phyloP scores from a whole-genome alignment of 192 early-diverging fungal species.

The Umbelopsis ramanniana region DNA sequence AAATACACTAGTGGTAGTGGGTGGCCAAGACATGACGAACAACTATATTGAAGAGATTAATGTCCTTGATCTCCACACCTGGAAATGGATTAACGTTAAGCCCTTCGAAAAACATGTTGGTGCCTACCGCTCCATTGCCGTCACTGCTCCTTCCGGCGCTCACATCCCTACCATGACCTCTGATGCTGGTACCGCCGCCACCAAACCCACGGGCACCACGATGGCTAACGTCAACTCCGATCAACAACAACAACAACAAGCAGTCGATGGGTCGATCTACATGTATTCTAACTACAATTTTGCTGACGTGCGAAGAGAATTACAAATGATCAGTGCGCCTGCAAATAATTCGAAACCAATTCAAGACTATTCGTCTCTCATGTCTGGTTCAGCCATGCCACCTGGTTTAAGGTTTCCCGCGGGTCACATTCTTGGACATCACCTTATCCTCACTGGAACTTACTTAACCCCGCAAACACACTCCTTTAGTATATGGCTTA shows the following conservation, averaged over 20 bases:
- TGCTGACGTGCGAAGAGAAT: constrained; percentile 67
- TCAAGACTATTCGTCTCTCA: constrained; percentile 63
- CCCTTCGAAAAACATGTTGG: constrained; percentile 70
- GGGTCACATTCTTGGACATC: constrained; percentile 65
- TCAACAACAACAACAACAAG: neutral
- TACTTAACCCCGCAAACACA: constrained; percentile 65
- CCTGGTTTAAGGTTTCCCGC: constrained; percentile 78
- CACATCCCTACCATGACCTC: constrained; percentile 11
- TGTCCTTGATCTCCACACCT: constrained; percentile 63
- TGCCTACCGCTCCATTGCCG: constrained; percentile 72
- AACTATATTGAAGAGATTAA: constrained; percentile 75
- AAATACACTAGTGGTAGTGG: constrained; percentile 63
- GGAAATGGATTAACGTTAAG: constrained; percentile 62
- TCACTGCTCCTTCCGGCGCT: constrained; percentile 29
- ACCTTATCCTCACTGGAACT: constrained; percentile 70
- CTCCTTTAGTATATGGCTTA: constrained; percentile 69
- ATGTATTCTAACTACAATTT: constrained; percentile 83
- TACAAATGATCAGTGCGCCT: constrained; percentile 64
- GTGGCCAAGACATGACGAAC: constrained; percentile 75
- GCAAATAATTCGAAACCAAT: constrained; percentile 45
- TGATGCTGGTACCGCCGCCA: neutral
- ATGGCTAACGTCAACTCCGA: neutral
- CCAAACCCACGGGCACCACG: neutral
- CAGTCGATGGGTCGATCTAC: constrained; percentile 37
- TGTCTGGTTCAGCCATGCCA: constrained; percentile 66